Conservation (phyloP, 495 filamentous ascomycete genomes). For the Penicillium soppii region DNA sequence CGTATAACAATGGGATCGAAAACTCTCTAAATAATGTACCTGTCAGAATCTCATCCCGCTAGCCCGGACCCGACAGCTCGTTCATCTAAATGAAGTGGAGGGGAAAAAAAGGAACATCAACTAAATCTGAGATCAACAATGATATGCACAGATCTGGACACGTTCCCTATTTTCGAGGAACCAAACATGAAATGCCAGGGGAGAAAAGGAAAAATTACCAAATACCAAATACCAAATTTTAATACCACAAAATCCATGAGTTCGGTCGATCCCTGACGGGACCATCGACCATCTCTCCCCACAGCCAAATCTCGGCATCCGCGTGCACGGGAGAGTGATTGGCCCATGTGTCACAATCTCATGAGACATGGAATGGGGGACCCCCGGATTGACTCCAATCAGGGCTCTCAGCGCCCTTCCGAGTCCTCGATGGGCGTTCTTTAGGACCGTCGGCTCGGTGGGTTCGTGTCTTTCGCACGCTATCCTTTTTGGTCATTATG, state of each 20-base stretch:
- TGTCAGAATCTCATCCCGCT: not conserved
- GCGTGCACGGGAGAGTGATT: slow-evolving; percentile 10
- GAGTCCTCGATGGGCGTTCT: slow-evolving; percentile 7
- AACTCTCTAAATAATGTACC: not conserved
- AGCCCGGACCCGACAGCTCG: not conserved
- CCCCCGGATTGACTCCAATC: slow-evolving; percentile 12
- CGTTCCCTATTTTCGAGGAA: not conserved
- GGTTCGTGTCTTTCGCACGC: slow-evolving; percentile 11
- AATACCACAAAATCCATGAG: not conserved
- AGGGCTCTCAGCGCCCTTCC: slow-evolving; percentile 2
- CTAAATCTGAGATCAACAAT: not conserved
- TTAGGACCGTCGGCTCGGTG: slow-evolving; percentile 8
- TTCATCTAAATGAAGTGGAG: not conserved
- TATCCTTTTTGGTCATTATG: slow-evolving; percentile 3
- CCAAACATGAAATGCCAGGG: not conserved
- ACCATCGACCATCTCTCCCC: slow-evolving; percentile 7
- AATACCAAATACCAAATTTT: not conserved
- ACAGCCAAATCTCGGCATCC: slow-evolving; percentile 12
- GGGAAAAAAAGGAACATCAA: not conserved
- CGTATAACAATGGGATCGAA: not conserved
- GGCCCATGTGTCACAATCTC: slow-evolving; percentile 5
- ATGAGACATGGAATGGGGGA: slow-evolving; percentile 16
- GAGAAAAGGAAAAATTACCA: not conserved
- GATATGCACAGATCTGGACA: not conserved
- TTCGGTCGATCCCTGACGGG: slow-evolving; percentile 14